Base-by-base conservation (phyloP, 176 grass and related monocot genomes). In the Alloteropsis semialata region DNA sequence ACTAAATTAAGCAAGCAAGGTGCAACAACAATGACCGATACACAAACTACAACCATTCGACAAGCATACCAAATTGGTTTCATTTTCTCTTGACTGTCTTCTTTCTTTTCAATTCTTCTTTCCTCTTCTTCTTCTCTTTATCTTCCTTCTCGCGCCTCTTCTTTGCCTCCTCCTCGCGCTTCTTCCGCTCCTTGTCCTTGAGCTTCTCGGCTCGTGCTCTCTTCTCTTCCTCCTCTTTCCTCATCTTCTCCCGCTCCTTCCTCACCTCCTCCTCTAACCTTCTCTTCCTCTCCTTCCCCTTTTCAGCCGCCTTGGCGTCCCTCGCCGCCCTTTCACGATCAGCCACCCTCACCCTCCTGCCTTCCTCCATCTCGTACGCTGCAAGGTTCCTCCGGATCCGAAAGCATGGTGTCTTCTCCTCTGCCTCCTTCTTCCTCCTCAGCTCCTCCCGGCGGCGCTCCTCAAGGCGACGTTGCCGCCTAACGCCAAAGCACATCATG, bases 331-430 rank as follows among this genome's bases (percentile, higher is more conserved):
- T 83, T 19, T 30, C 80, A 2, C 28, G 56, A 10, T 27, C 44
- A 1, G 39, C 74, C 37, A 62, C 21, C 15, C 80, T 72, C 4
- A 54, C 71, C 56, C 55, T 78, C 27, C 55, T 83, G 2, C 86
- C 80, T 39, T 88, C 80, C 33, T 88, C 65, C 74, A 65, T 78
- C 80, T 88, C 80, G 36, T 88, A 37, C 15, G 57, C 37, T 0
- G 74, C 27, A 32, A 83, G 12, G 64, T 83, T 88, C 74, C 65
- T 72, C 11, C 56, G 50, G 17, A 83, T 15, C 0, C 79, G 73
- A 16, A 79, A 72, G 15, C 80, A 88, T 0, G 22, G 4, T 4
- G 5, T 73, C 65, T 83, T 77, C 55, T 54, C 73, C 27, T 69
- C 65, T 5, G 41, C 74, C 1, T 77, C n/a, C 24, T 67, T 67